Base-by-base conservation (phyloP, 257 asterid species). In the Solanum medicagineum region DNA sequence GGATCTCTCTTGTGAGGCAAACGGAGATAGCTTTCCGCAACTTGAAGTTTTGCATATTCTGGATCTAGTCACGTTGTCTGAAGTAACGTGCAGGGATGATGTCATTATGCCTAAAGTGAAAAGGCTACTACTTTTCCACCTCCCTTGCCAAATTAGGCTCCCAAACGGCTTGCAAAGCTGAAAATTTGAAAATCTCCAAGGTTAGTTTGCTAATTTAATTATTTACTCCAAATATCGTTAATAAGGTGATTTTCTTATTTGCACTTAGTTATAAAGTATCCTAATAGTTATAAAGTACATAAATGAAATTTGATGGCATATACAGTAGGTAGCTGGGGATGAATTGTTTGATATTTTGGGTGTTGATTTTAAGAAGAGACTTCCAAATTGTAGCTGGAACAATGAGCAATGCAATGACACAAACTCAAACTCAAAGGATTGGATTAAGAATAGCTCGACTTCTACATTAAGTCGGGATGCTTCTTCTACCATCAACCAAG, bases 321-420 rank as follows among this genome's bases (percentile, higher is more conserved):
- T 32, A 32, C 36, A 32, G 36, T 32, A 3, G 36, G 36, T 32
- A 32, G 36, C 36, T 32, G 95, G 98, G 49, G 95, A 95, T 66
- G 99, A 96, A 87, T 86, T 96, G 90, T 93, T 93, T 51, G 99
- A 96, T 85, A 86, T 94, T 87, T 87, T 94, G 91, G 98, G 99
- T 53, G 93, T 92, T 62, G 98, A 94, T 87, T 94, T 93, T 80
- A 94, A 91, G 87, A 90, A 88, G 80, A 93, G 91, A 70, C 74
- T 94, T 57, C 87, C 94, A 56, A 91, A 88, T 77, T 86, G 91
- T 81, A 79, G 89, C 87, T 88, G 91, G 94, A 87, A 87, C 71
- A 89, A 87, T 85, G 36, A 73, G 42, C 84, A 82, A 83, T 83
- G 75, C 83, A 86, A 88, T 47, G 90, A 85, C 83, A 86, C 91